Evolutionary conservation across 257 asterid genomes (phyloP).

Genomic region (Coffea eugenioides): DNA sequence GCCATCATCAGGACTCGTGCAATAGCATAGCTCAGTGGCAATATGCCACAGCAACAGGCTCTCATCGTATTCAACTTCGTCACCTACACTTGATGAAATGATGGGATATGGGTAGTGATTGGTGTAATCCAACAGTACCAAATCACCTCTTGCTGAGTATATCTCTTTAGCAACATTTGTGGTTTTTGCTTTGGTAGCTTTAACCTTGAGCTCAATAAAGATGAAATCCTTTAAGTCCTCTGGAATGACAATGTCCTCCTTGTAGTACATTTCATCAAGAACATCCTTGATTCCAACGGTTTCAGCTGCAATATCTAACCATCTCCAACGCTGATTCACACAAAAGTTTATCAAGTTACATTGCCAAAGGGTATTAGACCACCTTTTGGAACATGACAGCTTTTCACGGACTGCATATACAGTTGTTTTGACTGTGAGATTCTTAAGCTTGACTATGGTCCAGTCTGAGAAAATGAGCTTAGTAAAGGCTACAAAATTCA

Average conservation of each 20-base stretch:
- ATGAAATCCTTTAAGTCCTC: not conserved
- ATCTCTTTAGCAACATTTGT: not conserved
- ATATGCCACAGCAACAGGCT: conserved; percentile 50
- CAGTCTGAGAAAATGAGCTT: conserved; percentile 22
- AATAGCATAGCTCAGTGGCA: conserved; percentile 49
- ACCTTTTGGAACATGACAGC: not conserved
- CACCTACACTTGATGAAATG: conserved; percentile 2
- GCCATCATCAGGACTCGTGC: not conserved
- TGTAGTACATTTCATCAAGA: not conserved
- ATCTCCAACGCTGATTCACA: too few species aligned
- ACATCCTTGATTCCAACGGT: not conserved
- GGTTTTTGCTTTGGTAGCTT: not conserved
- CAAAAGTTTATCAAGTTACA: not conserved
- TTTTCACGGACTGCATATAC: not conserved
- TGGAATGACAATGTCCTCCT: too few species aligned
- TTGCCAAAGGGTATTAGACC: not conserved
- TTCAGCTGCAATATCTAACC: not conserved
- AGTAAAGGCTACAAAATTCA: conserved; percentile 11
- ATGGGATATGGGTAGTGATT: not conserved
- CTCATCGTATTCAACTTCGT: conserved; percentile 41
- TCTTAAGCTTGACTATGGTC: not conserved
- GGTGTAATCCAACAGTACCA: conserved; percentile 16
- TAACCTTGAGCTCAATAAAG: not conserved
- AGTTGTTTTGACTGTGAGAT: not conserved
- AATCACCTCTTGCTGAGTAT: conserved; percentile 37